Percentiles rank a stretch among this genome's conserved stretches.
These are phyloP conservation scores for Volvox africanus DNA, from an alignment of 139 green algal genomes.

Conservation along the genomic window DNA sequence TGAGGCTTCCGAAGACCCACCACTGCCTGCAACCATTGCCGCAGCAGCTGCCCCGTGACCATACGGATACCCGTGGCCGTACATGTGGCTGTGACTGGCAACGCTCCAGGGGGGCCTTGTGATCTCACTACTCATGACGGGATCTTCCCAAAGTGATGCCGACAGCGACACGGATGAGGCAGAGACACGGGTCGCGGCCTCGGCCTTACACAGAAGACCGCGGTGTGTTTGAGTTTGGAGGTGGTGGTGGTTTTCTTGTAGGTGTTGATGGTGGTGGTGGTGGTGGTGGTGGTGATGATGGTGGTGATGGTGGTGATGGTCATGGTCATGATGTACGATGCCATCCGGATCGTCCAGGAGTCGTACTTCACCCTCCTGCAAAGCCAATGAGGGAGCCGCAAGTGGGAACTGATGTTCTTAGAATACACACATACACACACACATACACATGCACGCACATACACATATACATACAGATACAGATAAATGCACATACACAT, in stretches of 20 bases:
- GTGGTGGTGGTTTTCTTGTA: neutral
- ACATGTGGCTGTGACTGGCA: neutral
- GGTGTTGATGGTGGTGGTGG: neutral
- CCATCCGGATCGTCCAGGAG: constrained; percentile 37
- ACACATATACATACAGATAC: neutral
- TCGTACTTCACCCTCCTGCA: constrained; percentile 37
- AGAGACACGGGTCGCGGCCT: neutral
- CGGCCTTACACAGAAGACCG: no score
- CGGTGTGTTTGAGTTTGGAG: neutral
- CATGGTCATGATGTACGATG: neutral
- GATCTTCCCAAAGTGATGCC: neutral
- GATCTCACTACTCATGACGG: neutral
- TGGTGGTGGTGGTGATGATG: neutral
- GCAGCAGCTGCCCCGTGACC: neutral
- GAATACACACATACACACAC: neutral
- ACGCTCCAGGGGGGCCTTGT: neutral
- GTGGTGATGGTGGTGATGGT: neutral
- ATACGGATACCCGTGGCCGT: neutral
- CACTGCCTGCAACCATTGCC: neutral
- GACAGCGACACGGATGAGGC: neutral
- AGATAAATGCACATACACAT: no score
- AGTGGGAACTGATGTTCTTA: neutral
- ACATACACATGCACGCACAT: neutral
- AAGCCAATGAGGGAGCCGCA: neutral
- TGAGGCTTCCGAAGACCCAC: neutral